Base-by-base conservation (phyloP, 2,329 filamentous ascomycete species). In the Talaromyces sp. region DNA sequence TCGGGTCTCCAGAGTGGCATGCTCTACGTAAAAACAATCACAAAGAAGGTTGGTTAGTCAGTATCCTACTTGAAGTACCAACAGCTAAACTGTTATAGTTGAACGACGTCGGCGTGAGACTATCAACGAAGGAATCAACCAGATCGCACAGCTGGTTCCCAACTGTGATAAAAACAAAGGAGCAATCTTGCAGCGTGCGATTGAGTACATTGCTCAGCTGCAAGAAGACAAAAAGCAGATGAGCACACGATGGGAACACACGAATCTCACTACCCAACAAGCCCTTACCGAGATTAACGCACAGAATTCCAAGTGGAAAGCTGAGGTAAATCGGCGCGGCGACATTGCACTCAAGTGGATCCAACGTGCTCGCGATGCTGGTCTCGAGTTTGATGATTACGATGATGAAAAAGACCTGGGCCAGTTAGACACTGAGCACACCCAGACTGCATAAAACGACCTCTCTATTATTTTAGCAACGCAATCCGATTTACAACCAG, bases 81-180 rank as follows among this genome's bases (percentile, higher is more conserved):
- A 5, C 27, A n/a, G 17, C 19, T 54, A 46, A 62, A 43, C 11
- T 66, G 68, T 27, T 62, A 14, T 58, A 97, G 94, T 99, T 63
- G 94, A 99, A 78, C 91, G 94, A 62, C 91, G 94, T 61, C 91
- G 94, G 51, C 90, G 94, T 64, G 94, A 99, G 77, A 97, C 94
- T 0, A 99, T 99, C 74, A 99, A 99, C 66, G 94, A 99, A 77
- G 94, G 94, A 55, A 99, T 99, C 68, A 97, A 97, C 71, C 94
- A 97, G 75, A 85, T 99, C 31, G 91, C 93, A 66, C 97, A 97
- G 79, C 96, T 99, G 66, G 94, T 99, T 0, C 94, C 94, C 0
- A 92, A 92, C 14, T 97, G 93, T 70, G 94, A 99, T 77, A 99
- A 97, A 82, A 97, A 99, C 81, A 99, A 99, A 77, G 94, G 94